A percentile compares a stretch with the other conserved stretches of the same genome.
Conservation (phyloP, 2,329 filamentous ascomycete species). For the Hymenoscyphus fraxineus region DNA sequence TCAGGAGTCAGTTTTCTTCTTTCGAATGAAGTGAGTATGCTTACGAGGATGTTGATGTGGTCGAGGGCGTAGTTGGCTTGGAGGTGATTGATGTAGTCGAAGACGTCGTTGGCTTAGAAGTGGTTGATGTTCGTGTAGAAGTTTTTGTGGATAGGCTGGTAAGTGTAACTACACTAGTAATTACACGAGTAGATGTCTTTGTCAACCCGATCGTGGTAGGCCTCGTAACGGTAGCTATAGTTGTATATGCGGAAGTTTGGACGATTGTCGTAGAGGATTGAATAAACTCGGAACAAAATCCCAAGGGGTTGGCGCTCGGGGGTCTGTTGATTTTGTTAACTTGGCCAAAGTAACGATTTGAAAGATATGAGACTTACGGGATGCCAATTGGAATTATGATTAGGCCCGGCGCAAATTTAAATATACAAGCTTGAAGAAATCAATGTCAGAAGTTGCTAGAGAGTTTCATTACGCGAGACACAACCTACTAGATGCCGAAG, state of each 20-base stretch:
- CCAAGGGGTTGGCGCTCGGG: slow-evolving; percentile 15
- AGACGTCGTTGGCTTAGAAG: neutral
- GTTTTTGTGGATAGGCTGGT: neutral
- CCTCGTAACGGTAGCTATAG: slow-evolving; percentile 9
- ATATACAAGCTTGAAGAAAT: slow-evolving; percentile 4
- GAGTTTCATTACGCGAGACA: neutral
- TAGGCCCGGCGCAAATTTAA: slow-evolving; percentile 3
- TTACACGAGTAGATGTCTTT: neutral
- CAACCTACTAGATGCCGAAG: neutral
- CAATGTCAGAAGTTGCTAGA: neutral
- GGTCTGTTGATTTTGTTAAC: slow-evolving; percentile 4
- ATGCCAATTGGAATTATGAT: slow-evolving; percentile 5
- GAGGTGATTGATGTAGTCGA: neutral
- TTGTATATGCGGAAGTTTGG: slow-evolving; percentile 9
- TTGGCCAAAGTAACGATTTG: neutral
- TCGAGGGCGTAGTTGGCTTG: neutral
- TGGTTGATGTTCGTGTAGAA: neutral
- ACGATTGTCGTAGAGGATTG: slow-evolving; percentile 14
- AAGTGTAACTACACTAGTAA: slow-evolving; percentile 4
- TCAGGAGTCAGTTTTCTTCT: neutral
- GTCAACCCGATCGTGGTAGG: neutral
- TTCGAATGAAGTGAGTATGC: neutral
- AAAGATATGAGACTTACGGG: neutral
- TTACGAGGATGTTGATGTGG: slow-evolving; percentile 3
- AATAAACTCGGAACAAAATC: slow-evolving; percentile 17